Evolutionary conservation across 2,329 filamentous ascomycete genomes (phyloP), one percentile per base, ranked within the genome.

Genomic region (Botryotinia narcissicola): DNA sequence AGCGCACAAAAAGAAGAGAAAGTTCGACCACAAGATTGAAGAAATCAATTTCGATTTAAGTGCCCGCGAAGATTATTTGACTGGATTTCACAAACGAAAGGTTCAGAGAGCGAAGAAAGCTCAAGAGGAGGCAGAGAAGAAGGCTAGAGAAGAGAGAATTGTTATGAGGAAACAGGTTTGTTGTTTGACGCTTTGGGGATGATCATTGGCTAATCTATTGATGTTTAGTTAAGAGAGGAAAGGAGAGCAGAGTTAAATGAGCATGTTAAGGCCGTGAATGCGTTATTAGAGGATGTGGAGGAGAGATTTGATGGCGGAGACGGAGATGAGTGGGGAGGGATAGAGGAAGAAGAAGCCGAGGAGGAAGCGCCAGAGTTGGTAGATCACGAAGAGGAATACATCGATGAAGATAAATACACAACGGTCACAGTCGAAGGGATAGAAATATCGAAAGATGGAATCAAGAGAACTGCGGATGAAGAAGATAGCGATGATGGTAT

Each of bases 81-180:
- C 94, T 0, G 96, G 96, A 4, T 99, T 99, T 84, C 95, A 95
- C 85, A 99, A 98, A 87, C 92, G 96, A 82, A 98, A 98, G 83
- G 84, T 93, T 71, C 92, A 94, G 82, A 89, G 96, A 54, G 90
- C 91, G 77, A 97, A 97, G 84, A 86, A 91, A 82, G 95, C 95
- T 2, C 92, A 96, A 80, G 94, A 96, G 77, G 87, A 92, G 78
- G 93, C 93, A 5, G 90, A 89, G 63, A 92, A 93, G 82, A 90
- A 88, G 81, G 94, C 91, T 66, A 90, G 91, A 68, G 89, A 94
- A 79, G 95, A 97, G 81, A 93, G 88, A 80, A 87, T 95, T 73
- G 85, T 88, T 73, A 85, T 92, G 73, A 87, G 95, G 78, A 92
- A 91, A 82, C 91, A 94, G 89, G 95, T 95, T 85, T 42, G 84